A percentile compares a stretch with the other conserved stretches of the same genome.
Conservation (phyloP, 1,284 basidiomycete genomes). For the Naganishia sp. region DNA sequence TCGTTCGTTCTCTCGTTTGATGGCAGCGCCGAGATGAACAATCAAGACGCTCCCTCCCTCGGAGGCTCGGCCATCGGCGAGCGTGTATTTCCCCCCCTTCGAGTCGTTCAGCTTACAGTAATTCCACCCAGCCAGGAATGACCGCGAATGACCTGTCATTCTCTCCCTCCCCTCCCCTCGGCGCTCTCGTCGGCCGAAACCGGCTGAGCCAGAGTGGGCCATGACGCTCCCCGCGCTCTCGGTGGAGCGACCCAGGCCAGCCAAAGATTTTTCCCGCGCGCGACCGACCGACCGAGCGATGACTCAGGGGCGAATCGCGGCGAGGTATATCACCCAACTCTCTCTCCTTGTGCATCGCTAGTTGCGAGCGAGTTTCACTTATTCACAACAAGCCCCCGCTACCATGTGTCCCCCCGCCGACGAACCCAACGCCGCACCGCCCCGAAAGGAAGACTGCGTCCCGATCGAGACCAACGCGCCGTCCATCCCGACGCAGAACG, state of each 20-base stretch:
- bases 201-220: neutral
- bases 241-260: neutral
- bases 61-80: too few relatives aligned
- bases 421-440: slow-evolving; percentile 58
- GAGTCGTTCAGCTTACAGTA: too few relatives aligned
- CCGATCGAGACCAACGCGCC: slow-evolving; percentile 59
- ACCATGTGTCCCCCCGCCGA: slow-evolving; percentile 67
- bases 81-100: neutral
- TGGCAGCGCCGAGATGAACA: neutral
- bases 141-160: neutral
- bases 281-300: neutral
- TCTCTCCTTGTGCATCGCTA: too few relatives aligned
- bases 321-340: slow-evolving; percentile 1
- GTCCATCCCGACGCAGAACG: slow-evolving; percentile 43
- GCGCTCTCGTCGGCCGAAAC: neutral
- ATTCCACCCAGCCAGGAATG: too few relatives aligned
- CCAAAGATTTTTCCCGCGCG: neutral
- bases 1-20: neutral
- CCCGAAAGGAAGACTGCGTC: slow-evolving; percentile 64
- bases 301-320: neutral
- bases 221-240: neutral
- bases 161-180: neutral
- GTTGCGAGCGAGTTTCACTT: too few relatives aligned
- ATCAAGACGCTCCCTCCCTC: too few relatives aligned
- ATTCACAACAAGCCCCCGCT: slow-evolving; percentile 17